These are phyloP conservation scores for Iris pallida DNA, from an alignment of 116 monocot species.

Conservation along the genomic window DNA sequence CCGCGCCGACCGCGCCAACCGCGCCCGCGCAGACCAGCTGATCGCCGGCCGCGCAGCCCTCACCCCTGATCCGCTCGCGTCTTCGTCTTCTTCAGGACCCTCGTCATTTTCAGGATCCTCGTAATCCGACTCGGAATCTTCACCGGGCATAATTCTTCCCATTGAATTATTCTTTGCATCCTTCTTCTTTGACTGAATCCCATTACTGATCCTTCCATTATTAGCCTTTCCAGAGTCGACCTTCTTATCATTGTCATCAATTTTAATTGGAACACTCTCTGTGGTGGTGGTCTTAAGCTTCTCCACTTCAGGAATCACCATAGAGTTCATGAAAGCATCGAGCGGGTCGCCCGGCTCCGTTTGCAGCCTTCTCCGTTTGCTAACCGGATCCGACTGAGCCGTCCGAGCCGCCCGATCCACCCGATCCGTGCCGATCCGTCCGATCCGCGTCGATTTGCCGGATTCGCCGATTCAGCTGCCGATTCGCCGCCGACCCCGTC, in stretches of 20 bases:
- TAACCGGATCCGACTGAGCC: no score
- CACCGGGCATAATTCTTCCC: slow-evolving; percentile 86
- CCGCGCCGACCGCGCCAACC: no score
- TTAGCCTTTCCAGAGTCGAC: slow-evolving; percentile 6
- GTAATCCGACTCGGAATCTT: slow-evolving; percentile 78
- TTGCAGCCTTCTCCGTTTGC: no score
- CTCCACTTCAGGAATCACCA: slow-evolving; percentile 74
- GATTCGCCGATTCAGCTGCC: no score
- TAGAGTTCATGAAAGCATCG: slow-evolving; percentile 91
- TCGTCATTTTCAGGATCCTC: slow-evolving; percentile 55
- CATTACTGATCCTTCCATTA: slow-evolving; percentile 37
- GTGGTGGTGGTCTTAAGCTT: slow-evolving; percentile 22
- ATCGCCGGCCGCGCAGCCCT: no score
- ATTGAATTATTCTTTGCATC: slow-evolving; percentile 37
- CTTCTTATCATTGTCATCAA: slow-evolving; percentile 34
- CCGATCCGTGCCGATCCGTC: no score
- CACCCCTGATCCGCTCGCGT: no score
- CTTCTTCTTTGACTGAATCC: slow-evolving; percentile 38
- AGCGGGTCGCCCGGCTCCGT: no score
- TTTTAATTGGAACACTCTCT: slow-evolving; percentile 11
- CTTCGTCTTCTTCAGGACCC: slow-evolving; percentile 60
- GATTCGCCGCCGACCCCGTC: no score
- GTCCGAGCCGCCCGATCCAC: no score
- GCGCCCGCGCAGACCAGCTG: no score
- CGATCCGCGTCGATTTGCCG: no score